Base-by-base conservation (phyloP, 345 rosid species). In the Noccaea caerulescens region DNA sequence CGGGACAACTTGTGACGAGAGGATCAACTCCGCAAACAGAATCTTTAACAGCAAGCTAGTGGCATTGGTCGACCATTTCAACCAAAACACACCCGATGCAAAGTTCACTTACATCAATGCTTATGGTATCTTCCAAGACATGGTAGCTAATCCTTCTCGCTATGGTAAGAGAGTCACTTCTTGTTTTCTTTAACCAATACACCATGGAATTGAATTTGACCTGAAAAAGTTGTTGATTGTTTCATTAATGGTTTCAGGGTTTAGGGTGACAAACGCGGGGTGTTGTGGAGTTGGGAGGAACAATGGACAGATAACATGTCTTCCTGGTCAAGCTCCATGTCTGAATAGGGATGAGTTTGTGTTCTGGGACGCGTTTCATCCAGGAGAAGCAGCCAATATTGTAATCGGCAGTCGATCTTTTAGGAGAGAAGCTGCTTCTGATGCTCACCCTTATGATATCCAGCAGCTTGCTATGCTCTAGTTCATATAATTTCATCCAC, bases 351-450 rank as follows among this genome's bases (percentile, higher is more conserved):
- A 68, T 0, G 84, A 84, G 57, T 79, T 76, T 67, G 63, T 83
- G 58, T 88, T 88, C 46, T 86, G 95, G 95, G 95, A 88, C 44
- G 91, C 91, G 9, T 88, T 82, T 58, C 95, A 89, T 68, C 95
- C 92, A 16, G 73, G 84, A n/a, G 88, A 89, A 45, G 83, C 87
- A 0, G 86, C 85, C 0, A 89, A 89, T 72, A 39, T 39, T 5
- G 47, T 89, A 3, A 63, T 89, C 8, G 95, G 78, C 1, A 51
- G 72, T 49, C 80, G 95, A 68, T 81, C 92, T 0, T 89, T 85
- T 70, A 63, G 52, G 43, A 83, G 85, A 12, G 67, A 76, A 39
- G 59, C 84, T 30, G 41, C 85, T 0, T 59, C 84, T 0, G 92
- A 89, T 51, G 82, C 80, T 62, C 84, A 87, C 66, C 95, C 95